Evolutionary conservation across 2,329 filamentous ascomycete genomes (phyloP), one percentile per base, ranked within the genome.

Genomic region (Penicillium sclerotigenum): DNA sequence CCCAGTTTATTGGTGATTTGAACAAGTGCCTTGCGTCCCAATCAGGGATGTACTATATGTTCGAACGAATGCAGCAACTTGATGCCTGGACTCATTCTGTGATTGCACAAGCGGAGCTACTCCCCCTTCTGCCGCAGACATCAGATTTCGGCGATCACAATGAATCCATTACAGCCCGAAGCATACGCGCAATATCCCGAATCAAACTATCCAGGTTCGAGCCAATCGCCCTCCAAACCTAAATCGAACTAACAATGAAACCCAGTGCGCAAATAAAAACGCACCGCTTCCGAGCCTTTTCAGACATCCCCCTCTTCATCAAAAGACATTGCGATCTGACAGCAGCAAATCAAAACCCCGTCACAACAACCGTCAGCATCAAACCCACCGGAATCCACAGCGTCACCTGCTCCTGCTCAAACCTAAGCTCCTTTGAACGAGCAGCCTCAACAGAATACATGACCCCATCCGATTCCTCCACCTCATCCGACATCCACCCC

Each of bases 281-380:
- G 0, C 75, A 79, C 55, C 73, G 77, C n/a, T 78, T 78, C 52
- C 66, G 75, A 40, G 77, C 77, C 16, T 79, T 79, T 57, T 74
- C 72, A 18, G 76, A 79, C 53, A 74, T 77, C 11, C 75, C 77
- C 1, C 71, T 78, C 14, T 79, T 79, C 59, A 71, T 77, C 24
- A 76, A 77, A 54, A 72, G 70, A 37, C 76, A 79, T 52, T 79
- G 76, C 59, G 76, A 78, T 54, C 67, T 79, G 16, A 70, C 71
- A 29, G 61, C 70, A n/a, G 67, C 69, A 36, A 67, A 65, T 37
- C 54, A 63, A 47, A 60, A 59, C 47, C 34, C 45, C 24, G 26
- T 56, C 29, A 56, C 54, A 31, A 31, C 48, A 66, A 47, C 14
- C 53, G 13, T n/a, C 4, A 37, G 59, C 13, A 56, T 58, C 16